Evolutionary conservation across 495 filamentous ascomycete genomes (phyloP), one percentile per base, ranked within the genome.

Genomic region (Ascodesmis nigricans): DNA sequence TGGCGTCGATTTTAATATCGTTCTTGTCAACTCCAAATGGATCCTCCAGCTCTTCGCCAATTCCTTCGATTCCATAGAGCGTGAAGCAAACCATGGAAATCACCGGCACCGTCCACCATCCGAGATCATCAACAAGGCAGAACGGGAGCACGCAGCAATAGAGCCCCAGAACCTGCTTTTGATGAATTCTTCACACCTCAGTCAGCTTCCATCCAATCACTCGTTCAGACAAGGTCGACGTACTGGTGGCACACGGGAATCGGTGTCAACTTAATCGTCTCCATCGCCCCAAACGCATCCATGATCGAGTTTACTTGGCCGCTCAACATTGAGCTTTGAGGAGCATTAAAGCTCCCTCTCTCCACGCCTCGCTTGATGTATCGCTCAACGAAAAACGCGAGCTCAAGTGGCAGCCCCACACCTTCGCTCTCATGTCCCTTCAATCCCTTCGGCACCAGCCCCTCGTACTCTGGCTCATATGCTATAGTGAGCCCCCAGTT

Each of bases 1-100:
- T 67, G 7, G 64, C 72, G 48, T 79, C 75, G 65, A 79, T 75
- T 47, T 75, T 75, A 54, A 81, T 79, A 50, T 79, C 75, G 37
- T 77, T 78, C 41, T 65, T 65, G 41, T 77, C 74, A 41, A 69
- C 66, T 4, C 75, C 73, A 50, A 81, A 79, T 0, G 75, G 75
- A 47, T 81, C 75, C 46, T 81, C 75, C 5, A 79, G 58, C 46
- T 77, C 71, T 9, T 58, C 67, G 1, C 71, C 75, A 35, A 81
- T 81, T 1, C 49, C 73, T 33, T 78, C 73, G 19, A 78, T 78
- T 1, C 73, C 70, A 43, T 76, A 78, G 1, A 81, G 58, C 2
- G 75, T 79, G 46, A 81, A 79, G 13, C 66, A 67, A 18, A 79
- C 65, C 5, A 81, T 53, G 1, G 62, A 62, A 7, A 73, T 66